Percentiles rank a stretch among this genome's conserved stretches.
Conservation (phyloP, 371 early-diverging fungal species). For the Mucor plumbeus region DNA sequence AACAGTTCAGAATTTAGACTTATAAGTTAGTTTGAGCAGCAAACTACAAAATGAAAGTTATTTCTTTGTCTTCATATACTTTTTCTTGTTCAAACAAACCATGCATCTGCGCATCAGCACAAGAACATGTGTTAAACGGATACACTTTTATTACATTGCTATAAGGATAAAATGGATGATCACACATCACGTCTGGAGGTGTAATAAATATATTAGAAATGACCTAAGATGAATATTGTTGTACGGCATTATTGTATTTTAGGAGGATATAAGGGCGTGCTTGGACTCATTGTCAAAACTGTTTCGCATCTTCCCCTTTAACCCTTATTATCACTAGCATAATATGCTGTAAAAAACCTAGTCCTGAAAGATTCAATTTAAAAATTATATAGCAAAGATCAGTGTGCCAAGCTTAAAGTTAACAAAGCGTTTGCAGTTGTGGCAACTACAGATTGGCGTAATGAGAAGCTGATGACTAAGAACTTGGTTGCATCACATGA, state of each 20-base stretch:
- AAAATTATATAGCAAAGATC: too few relatives aligned
- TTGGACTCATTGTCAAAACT: not conserved
- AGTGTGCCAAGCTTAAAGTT: too few relatives aligned
- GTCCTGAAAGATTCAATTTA: too few relatives aligned
- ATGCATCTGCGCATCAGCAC: slow-evolving; percentile 7
- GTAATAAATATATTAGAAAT: not conserved
- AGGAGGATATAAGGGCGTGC: too few relatives aligned
- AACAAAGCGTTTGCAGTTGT: too few relatives aligned
- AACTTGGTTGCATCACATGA: too few relatives aligned
- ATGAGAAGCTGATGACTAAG: too few relatives aligned
- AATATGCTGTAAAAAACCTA: not conserved
- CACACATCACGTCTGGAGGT: slow-evolving; percentile 2
- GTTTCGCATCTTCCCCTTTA: not conserved
- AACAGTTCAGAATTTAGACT: slow-evolving; percentile 13
- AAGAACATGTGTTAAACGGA: slow-evolving; percentile 3
- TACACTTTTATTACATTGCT: slow-evolving; percentile 10
- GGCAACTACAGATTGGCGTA: too few relatives aligned
- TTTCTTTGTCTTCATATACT: slow-evolving; percentile 2
- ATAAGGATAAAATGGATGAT: slow-evolving; percentile 9
- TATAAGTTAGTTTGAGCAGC: not conserved
- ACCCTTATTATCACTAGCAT: not conserved
- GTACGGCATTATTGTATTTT: not conserved
- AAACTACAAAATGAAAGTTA: slow-evolving; percentile 2
- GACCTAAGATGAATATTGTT: too few relatives aligned
- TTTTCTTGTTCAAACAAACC: slow-evolving; percentile 10